Evolutionary conservation across 306 rosid species (phyloP), one percentile per base, ranked within the genome.

Genomic region (Luffa aegyptiaca): DNA sequence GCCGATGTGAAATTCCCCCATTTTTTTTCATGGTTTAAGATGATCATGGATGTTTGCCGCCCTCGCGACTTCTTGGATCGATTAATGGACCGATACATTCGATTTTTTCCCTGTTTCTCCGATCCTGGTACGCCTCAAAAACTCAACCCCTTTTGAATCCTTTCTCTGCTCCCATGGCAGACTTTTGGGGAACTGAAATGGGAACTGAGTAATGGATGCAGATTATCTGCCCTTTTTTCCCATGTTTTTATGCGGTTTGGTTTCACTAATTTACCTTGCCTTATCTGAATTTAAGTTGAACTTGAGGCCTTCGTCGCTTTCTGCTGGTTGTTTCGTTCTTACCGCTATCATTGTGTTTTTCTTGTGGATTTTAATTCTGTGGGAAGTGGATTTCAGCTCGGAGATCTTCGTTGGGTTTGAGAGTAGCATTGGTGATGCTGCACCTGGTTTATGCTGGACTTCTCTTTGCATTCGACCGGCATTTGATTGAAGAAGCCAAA

Each of bases 341-440:
- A 11, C 57, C 5, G 33, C 3, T 71, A n/a, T 53, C 35, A 0
- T 61, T 58, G 39, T 77, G 20, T 51, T 31, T 16, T 51, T 48
- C 41, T 14, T 12, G 37, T 81, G 63, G 74, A 8, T 79, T 64
- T 41, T 85, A 48, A 59, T 82, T 36, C 56, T 56, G 0, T 70
- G 75, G 66, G 51, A 55, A 39, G 8, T 58, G 79, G 86, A 71
- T 74, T 88, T 80, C 89, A 96, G 99, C 85, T 84, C 94, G 93
- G 74, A 91, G 99, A 87, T 88, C 98, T 78, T 73, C 99, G 14
- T 75, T 89, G 86, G 90, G 86, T 77, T 86, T 96, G 80, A 96
- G 90, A 85, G 80, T 91, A 68, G 85, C 88, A n/a, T 86, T 96
- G 82, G 90, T 93, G 85, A 46, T 87, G 80, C 62, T 89, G 62